Evolutionary conservation across 768 basidiomycete genomes (phyloP), one percentile per base, ranked within the genome.

Genomic region (Leccinellum rugosiceps): DNA sequence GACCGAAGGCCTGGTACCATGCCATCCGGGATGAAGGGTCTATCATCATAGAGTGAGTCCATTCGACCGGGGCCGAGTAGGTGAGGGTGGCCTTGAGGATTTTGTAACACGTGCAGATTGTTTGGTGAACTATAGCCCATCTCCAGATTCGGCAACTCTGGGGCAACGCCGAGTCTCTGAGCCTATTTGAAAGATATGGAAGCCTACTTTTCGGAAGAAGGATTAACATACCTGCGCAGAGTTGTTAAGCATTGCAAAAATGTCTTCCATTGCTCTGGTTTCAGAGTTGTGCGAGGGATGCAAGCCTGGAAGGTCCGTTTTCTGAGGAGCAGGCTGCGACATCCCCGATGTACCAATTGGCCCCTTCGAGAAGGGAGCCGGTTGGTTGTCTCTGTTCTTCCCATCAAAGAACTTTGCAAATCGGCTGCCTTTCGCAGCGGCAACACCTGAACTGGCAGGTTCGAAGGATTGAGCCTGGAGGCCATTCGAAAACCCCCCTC

Each of bases 371-470:
- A 72, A 61, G 38, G 71, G 62, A 19, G 59, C 34, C 58, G 61
- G 59, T 55, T 62, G 71, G 44, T 64, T 65, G 14, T 85, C 84
- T 60, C 79, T 80, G 30, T 68, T 66, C 70, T 89, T 91, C n/a
- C 80, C 80, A 63, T 92, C 90, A 61, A 92, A 93, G 71, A 92
- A 91, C 68, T 92, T 93, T 31, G 90, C 91, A 69, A 92, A 88
- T 35, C 91, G 85, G 67, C 90, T 92, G 41, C 90, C 90, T 70
- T 87, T 90, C 25, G 78, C 78, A 31, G 77, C 74, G 14, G 82
- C 76, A 65, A 81, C 76, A 31, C 80, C 78, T 26, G 77, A 76
- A 25, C 75, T 75, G 52, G 67, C 70, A 47, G 68, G 60, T 50
- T 72, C 71, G 15, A 71, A 69, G 7, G 65, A 48, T 44, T 59